phyloP scores from a whole-genome alignment of 2,329 filamentous ascomycete species.

The Fusarium succisae region DNA sequence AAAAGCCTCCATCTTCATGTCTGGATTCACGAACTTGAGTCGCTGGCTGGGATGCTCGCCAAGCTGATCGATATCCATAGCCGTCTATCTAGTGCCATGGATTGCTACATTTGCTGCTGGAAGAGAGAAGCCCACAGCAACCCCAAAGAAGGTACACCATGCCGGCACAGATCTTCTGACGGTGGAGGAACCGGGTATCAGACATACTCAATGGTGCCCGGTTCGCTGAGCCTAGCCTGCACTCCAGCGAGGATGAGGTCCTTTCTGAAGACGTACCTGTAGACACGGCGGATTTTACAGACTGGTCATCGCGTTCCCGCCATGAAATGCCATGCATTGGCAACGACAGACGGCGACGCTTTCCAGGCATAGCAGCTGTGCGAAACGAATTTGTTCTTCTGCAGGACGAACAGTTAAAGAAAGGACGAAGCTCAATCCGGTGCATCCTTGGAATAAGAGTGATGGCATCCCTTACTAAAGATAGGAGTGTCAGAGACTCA shows the following conservation, averaged over 20 bases:
- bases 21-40: background rate
- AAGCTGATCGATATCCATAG: background rate
- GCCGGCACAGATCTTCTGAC: background rate
- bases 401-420: background rate
- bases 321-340: background rate
- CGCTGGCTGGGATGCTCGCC: background rate
- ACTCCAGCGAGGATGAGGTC: accelerated
- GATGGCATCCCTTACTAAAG: accelerated
- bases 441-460: background rate
- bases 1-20: background rate
- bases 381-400: background rate
- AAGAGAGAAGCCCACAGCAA: background rate
- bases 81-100: accelerated
- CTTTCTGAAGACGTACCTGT: background rate
- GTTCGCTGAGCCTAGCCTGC: background rate
- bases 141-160: background rate
- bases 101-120: accelerated
- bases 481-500: background rate
- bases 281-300: too few relatives aligned
- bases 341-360: background rate
- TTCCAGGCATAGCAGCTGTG: background rate
- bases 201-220: background rate
- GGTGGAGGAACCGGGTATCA: background rate
- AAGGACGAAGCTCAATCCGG: background rate
- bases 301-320: background rate